Percentiles rank a stretch among this genome's conserved stretches.
Evolutionary conservation across 345 rosid species (phyloP).

Genomic region (Angophora floribunda): DNA sequence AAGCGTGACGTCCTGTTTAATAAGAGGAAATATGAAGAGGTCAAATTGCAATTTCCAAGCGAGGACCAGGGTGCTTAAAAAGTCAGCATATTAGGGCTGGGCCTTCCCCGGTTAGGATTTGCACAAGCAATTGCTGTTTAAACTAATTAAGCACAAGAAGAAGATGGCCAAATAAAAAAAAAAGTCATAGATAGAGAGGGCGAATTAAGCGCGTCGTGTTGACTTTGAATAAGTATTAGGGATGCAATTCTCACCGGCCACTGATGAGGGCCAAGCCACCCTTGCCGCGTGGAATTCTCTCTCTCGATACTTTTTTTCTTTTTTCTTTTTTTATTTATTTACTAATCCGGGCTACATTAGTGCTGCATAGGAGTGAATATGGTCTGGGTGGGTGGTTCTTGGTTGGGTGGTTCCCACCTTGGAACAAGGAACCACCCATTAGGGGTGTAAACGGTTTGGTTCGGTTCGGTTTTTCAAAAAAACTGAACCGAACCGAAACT

Average conservation of each 20-base stretch:
- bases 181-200: neutral
- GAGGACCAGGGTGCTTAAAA: neutral
- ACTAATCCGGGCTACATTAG: neutral
- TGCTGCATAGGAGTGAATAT: neutral
- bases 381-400: too few species aligned
- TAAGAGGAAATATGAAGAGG: neutral
- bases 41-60: neutral
- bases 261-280: neutral
- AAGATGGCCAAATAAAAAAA: neutral
- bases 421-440: too few species aligned
- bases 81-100: neutral
- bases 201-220: neutral
- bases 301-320: neutral
- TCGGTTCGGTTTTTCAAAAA: too few species aligned
- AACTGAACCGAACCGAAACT: too few species aligned
- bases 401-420: too few species aligned
- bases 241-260: neutral
- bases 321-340: accelerated
- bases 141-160: neutral
- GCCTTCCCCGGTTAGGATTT: neutral
- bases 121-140: neutral
- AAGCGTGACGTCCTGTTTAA: neutral
- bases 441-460: too few species aligned
- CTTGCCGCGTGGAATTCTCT: neutral
- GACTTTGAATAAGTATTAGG: neutral